These are phyloP conservation scores for Catharanthus roseus DNA, from an alignment of 257 asterid genomes.

Conservation along the genomic window DNA sequence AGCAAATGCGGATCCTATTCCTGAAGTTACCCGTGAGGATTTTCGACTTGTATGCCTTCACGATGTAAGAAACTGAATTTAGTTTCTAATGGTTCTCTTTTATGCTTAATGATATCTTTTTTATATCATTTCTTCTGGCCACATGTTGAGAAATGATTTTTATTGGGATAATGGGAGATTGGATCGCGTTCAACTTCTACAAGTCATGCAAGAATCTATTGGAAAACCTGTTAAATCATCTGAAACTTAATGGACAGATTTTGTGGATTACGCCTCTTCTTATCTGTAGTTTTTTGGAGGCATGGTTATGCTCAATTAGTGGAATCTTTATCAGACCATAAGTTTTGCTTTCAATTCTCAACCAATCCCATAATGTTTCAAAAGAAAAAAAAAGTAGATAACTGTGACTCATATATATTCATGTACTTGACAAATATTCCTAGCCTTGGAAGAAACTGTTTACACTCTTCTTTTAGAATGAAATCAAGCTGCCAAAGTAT, in stretches of 20 bases:
- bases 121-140: background rate
- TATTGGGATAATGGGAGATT: background rate
- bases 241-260: background rate
- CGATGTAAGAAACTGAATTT: constrained; percentile 51
- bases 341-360: background rate
- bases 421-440: too few species aligned
- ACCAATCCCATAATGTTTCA: background rate
- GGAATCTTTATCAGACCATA: too few species aligned
- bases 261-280: background rate
- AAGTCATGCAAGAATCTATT: background rate
- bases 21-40: constrained; percentile 53
- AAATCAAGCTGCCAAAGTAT: too few species aligned
- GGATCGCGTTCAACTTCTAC: background rate
- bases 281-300: background rate
- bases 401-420: background rate
- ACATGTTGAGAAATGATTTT: background rate
- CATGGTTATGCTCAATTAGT: too few species aligned
- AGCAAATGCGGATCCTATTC: constrained; percentile 72
- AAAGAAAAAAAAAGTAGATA: background rate
- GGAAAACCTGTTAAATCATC: background rate
- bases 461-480: background rate
- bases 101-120: background rate
- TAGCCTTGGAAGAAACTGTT: background rate
- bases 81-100: constrained; percentile 4
- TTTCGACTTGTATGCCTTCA: constrained; percentile 61